Percentiles rank a stretch among this genome's conserved stretches.
phyloP scores from a whole-genome alignment of 345 rosid species.

The Toxicodendron radicans region DNA sequence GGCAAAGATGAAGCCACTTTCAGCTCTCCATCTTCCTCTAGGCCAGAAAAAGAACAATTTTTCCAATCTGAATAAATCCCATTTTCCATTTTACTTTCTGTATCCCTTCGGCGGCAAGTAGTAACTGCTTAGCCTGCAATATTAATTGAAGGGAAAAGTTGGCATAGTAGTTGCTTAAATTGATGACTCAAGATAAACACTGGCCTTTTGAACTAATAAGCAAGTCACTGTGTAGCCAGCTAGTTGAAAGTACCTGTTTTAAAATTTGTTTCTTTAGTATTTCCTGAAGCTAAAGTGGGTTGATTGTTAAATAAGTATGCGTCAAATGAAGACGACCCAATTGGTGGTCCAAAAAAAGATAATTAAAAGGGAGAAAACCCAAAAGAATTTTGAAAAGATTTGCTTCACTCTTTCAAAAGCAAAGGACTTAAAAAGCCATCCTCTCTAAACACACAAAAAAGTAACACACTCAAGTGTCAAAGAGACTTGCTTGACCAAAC shows the following conservation, averaged over 20 bases:
- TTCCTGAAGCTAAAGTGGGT: neutral
- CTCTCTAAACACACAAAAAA: neutral
- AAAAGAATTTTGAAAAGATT: constrained; percentile 16
- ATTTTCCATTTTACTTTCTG: constrained; percentile 45
- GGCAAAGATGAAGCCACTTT: constrained; percentile 41
- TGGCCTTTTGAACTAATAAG: neutral
- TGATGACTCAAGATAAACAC: neutral
- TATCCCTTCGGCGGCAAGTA: neutral
- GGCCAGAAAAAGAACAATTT: constrained; percentile 34
- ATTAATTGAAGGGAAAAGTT: neutral
- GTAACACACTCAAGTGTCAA: neutral
- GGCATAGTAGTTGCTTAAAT: neutral
- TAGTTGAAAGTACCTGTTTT: neutral
- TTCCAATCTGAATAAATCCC: constrained; percentile 51
- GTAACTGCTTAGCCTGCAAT: neutral
- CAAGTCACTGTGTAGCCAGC: constrained; percentile 12
- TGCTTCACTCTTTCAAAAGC: constrained; percentile 1
- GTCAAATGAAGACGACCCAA: constrained; percentile 8
- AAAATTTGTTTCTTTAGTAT: constrained; percentile 3
- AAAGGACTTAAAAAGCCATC: neutral
- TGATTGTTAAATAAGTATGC: neutral
- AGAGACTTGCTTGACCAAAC: constrained; percentile 15
- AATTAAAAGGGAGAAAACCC: neutral
- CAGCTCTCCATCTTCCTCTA: constrained; percentile 57
- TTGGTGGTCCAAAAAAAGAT: constrained; percentile 1